Evolutionary conservation across 306 rosid genomes (phyloP), one percentile per base, ranked within the genome.

Genomic region (Quercus gilva): DNA sequence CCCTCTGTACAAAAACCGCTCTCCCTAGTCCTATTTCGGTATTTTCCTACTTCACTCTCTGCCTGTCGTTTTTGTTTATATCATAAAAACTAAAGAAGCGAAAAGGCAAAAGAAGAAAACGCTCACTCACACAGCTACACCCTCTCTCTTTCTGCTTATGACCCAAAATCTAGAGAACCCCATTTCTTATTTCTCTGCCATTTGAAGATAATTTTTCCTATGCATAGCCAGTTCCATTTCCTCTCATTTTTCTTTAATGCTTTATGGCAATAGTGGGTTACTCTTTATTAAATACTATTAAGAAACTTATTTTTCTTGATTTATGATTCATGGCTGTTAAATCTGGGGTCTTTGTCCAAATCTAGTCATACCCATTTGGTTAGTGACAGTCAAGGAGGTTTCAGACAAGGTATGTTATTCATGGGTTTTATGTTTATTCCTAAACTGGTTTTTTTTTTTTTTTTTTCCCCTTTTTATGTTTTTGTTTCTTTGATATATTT

Each of bases 131-230:
- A 67, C n/a, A 28, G n/a, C 23, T 13, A 18, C 45, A 23, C 82
- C 29, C 82, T 49, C 53, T 79, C 69, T 25, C 71, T 58, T 59
- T 52, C 52, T 83, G 84, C 56, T 79, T 83, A 79, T 85, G 83
- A 70, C 74, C 86, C 90, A 84, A 90, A 89, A 89, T 94, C 98
- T 78, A 68, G 84, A 82, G 76, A 64, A 35, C 64, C 89, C 90
- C 88, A 79, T 81, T 82, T 84, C 73, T 17, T 75, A 76, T 69
- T 79, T 71, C 52, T 83, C 79, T 78, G 60, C 85, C 91, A 84
- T 89, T 83, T 83, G 59, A 78, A 84, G 84, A 37, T 78, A 81
- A 76, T 28, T 74, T 45, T 76, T 29, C 55, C 45, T 7, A 41
- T 74, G 41, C 71, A 58, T 61, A 45, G 55, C 69, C 60, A 80